Evolutionary conservation across 1,284 basidiomycete species (phyloP).

Genomic region (Fomitiporia mediterranea): DNA sequence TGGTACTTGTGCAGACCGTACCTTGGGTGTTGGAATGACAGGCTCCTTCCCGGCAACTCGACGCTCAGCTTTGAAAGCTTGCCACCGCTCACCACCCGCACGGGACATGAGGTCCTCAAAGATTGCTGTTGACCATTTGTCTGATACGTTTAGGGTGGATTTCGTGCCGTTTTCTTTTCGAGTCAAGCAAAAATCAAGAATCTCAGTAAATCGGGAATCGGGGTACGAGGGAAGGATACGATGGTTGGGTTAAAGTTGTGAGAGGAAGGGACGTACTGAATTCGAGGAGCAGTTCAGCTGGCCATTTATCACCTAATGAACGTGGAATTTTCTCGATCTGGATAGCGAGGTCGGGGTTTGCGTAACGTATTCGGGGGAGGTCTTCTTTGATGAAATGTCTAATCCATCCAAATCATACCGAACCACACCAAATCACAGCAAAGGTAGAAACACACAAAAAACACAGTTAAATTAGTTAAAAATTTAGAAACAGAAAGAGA

Average conservation of each 20-base stretch:
- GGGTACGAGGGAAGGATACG: not conserved
- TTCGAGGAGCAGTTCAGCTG: constrained; percentile 52
- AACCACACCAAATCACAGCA: too few relatives aligned
- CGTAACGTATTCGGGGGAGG: constrained; percentile 67
- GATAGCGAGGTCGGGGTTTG: constrained; percentile 60
- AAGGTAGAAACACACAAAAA: too few relatives aligned
- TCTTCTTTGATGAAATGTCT: constrained; percentile 76
- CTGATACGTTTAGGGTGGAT: constrained; percentile 47
- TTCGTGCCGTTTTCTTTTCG: constrained; percentile 50
- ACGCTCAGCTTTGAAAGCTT: constrained; percentile 47
- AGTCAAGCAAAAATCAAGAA: not conserved
- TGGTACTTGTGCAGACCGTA: constrained; percentile 27
- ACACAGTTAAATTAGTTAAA: not conserved
- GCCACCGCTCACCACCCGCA: constrained; percentile 57
- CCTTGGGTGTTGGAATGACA: constrained; percentile 32
- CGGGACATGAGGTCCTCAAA: constrained; percentile 62
- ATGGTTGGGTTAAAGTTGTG: not conserved
- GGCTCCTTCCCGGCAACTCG: constrained; percentile 43
- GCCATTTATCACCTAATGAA: constrained; percentile 48
- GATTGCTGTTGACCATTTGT: constrained; percentile 64
- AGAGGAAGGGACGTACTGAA: constrained; percentile 44
- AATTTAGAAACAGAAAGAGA: not conserved
- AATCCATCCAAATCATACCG: too few relatives aligned
- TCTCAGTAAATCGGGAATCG: not conserved
- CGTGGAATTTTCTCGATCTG: constrained; percentile 50